Evolutionary conservation across 169 alveolate genomes (phyloP).

Genomic region (Cyclospora cayetanensis): DNA sequence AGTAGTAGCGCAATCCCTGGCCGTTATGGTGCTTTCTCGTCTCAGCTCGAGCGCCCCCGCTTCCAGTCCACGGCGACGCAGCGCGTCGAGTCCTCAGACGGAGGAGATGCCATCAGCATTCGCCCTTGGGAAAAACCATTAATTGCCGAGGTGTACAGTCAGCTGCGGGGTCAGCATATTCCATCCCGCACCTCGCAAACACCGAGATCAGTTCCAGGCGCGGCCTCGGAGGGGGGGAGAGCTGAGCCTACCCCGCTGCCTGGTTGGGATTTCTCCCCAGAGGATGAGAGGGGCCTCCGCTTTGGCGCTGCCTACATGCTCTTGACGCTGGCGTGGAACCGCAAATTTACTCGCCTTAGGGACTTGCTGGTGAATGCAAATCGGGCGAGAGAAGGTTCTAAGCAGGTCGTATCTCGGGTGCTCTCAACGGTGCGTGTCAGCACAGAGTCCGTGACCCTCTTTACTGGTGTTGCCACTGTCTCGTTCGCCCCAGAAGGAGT

Average conservation of each 20-base stretch:
- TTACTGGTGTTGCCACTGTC: background rate
- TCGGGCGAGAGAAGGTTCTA: background rate
- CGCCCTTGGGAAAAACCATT: background rate
- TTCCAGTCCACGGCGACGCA: background rate
- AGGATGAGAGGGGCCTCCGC: constrained; percentile 24
- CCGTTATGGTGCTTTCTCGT: background rate
- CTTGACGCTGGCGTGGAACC: background rate
- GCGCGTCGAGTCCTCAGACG: background rate
- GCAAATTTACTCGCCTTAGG: background rate
- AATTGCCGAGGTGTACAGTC: background rate
- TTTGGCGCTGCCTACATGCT: constrained; percentile 17
- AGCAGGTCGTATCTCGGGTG: background rate
- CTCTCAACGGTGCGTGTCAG: background rate
- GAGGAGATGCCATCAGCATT: background rate
- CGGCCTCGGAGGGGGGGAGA: background rate
- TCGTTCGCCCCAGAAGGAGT: no score
- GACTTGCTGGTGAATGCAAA: background rate
- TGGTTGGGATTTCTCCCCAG: background rate
- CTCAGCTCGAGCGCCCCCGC: background rate
- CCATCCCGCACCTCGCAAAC: background rate
- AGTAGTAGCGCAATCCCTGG: background rate
- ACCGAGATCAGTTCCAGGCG: background rate
- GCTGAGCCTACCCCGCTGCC: background rate
- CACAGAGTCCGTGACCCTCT: background rate
- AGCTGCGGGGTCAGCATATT: background rate